phyloP scores from a whole-genome alignment of 106 monocot species.

The Allium fistulosum region DNA sequence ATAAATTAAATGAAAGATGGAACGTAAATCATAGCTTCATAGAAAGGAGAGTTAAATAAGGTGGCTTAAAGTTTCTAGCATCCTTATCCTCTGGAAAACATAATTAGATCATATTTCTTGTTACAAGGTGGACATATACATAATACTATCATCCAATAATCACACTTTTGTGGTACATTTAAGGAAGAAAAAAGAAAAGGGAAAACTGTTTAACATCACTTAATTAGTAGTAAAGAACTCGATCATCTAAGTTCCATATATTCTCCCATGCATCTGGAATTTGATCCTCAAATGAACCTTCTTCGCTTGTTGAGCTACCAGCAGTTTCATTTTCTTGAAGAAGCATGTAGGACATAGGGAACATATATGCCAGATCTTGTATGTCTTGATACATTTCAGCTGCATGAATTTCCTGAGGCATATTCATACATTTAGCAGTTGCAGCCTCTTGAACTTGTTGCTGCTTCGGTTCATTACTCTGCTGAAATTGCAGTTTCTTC shows the following conservation, averaged over 20 bases:
- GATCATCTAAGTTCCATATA: constrained; percentile 3
- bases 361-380: constrained; percentile 8
- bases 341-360: constrained; percentile 5
- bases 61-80: neutral
- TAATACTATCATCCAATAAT: neutral
- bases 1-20: too few species aligned
- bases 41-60: neutral
- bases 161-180: neutral
- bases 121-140: too few species aligned
- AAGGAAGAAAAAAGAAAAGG: neutral
- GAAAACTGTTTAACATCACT: neutral
- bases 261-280: neutral
- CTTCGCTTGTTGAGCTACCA: constrained; percentile 1
- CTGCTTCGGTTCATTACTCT: neutral
- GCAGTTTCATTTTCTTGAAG: neutral
- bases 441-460: neutral
- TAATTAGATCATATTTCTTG: neutral
- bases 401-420: neutral
- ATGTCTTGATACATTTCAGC: constrained; percentile 16
- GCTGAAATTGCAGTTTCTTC: neutral
- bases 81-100: neutral
- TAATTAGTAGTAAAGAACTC: neutral
- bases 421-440: neutral
- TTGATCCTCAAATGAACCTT: constrained; percentile 1
- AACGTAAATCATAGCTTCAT: too few species aligned